These are phyloP conservation scores for Violaceomyces palustris DNA, from an alignment of 1,284 basidiomycete genomes.

Conservation along the genomic window DNA sequence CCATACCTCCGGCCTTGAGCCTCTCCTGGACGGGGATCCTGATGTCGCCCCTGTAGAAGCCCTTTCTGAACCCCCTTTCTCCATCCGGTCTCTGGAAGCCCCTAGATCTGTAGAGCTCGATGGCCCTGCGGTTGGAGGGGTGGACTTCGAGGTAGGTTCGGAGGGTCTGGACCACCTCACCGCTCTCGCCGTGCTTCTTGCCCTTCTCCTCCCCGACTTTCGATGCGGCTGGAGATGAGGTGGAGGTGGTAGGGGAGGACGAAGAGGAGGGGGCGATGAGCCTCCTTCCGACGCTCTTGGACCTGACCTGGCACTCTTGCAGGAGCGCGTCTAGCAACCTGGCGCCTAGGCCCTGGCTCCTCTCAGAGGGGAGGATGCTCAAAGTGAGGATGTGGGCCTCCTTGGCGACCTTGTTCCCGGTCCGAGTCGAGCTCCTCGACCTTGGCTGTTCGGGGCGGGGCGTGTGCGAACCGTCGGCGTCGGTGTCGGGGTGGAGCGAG, in stretches of 20 bases:
- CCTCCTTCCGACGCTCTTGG: too few relatives aligned
- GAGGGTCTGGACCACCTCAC: neutral
- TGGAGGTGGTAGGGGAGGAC: too few relatives aligned
- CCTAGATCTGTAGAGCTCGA: slow-evolving; percentile 22
- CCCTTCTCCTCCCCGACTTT: too few relatives aligned
- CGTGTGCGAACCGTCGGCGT: too few relatives aligned
- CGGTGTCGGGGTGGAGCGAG: slow-evolving; percentile 7
- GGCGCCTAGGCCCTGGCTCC: slow-evolving; percentile 37
- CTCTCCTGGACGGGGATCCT: slow-evolving; percentile 27
- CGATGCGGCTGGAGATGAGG: too few relatives aligned
- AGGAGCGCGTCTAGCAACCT: slow-evolving; percentile 28
- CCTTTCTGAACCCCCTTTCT: slow-evolving; percentile 5
- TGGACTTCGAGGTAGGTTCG: slow-evolving; percentile 32
- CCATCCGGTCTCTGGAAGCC: slow-evolving; percentile 16
- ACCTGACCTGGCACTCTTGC: slow-evolving; percentile 18
- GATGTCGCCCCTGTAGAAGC: slow-evolving; percentile 36
- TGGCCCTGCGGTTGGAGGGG: slow-evolving; percentile 27
- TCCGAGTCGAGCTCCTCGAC: too few relatives aligned
- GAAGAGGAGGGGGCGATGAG: too few relatives aligned
- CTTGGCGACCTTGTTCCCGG: neutral
- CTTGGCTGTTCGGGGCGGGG: too few relatives aligned
- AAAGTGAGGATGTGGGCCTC: slow-evolving; percentile 35
- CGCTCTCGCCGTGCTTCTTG: too few relatives aligned
- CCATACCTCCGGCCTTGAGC: slow-evolving; percentile 30
- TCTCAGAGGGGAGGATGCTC: slow-evolving; percentile 27